Base-by-base conservation (phyloP, 2,329 filamentous ascomycete genomes). In the Corinectria fuckeliana region DNA sequence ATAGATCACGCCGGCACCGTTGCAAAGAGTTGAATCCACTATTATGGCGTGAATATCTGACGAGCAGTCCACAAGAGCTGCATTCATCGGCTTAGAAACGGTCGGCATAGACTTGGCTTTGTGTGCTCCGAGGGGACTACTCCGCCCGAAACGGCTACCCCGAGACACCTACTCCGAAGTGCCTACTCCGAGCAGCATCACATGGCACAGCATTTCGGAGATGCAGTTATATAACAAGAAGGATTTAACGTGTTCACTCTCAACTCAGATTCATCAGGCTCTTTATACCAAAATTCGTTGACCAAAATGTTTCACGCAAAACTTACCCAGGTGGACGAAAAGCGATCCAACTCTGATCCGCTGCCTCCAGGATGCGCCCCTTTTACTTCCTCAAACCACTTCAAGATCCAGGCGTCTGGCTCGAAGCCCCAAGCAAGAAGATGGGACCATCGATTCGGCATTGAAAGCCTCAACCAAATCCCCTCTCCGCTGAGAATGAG, bases 281-380 rank as follows among this genome's bases (percentile, higher is more conserved):
- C 21, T 41, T 52, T 42, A 20, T 5, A 9, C 20, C 30, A 3
- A 16, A 34, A 34, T 3, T 79, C 16, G 16, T 16, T 18, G 5
- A 45, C 8, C 14, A 44, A 45, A 18, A 69, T 93, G 58, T 42
- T 61, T 18, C 58, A 44, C 14, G 39, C 42, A 20, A 61, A 61
- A 42, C 34, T 61, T 23, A 41, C 30, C 13, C 44, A 53, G 14
- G 42, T 58, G 32, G 34, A 52, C 9, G 41, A 58, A 20, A 61
- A 30, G n/a, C 32, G 60, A 28, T 51, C 51, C 20, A 21, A 47
- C 4, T 59, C 60, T 14, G 21, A 52, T 21, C 60, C 60, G 10
- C 56, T 62, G 5, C 56, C 60, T 6, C 47, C 20, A 23, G 48
- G 34, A 26, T 34, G 16, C 4, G 47, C 60, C 2, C 56, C 60